A percentile compares a stretch with the other conserved stretches of the same genome.
phyloP scores from a whole-genome alignment of 306 rosid species.

The Lathyrus aphaca region DNA sequence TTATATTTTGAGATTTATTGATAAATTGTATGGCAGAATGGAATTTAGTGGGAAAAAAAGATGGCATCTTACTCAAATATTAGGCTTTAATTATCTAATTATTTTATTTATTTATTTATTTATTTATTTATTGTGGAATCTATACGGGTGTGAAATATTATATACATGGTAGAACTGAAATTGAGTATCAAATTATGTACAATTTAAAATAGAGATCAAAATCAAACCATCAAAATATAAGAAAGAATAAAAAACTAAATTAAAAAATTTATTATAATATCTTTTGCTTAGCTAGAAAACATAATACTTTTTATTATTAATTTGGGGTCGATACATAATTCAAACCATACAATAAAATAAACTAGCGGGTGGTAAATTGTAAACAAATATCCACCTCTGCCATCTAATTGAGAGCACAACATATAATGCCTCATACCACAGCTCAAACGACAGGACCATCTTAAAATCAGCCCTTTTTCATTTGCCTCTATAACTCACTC shows the following conservation, averaged over 20 bases:
- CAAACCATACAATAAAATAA: constrained; percentile 1
- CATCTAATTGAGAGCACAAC: constrained; percentile 38
- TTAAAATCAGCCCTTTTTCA: constrained; percentile 50
- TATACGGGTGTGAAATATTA: no score
- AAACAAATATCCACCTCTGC: constrained; percentile 56
- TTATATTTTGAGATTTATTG: no score
- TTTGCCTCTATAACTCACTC: constrained; percentile 33
- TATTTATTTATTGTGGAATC: no score
- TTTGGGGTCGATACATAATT: constrained; percentile 1
- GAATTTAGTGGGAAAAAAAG: no score
- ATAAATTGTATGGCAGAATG: no score
- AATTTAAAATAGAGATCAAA: background rate
- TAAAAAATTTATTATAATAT: background rate
- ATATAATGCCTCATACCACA: constrained; percentile 33
- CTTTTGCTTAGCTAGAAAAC: background rate
- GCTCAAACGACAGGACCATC: constrained; percentile 39
- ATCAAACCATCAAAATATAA: background rate
- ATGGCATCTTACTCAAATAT: no score
- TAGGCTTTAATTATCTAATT: no score
- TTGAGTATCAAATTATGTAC: background rate
- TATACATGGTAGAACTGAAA: background rate
- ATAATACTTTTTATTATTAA: background rate
- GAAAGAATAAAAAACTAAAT: background rate
- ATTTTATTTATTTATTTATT: no score
- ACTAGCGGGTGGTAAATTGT: constrained; percentile 50